A percentile compares a stretch with the other conserved stretches of the same genome.
Evolutionary conservation across 2,329 filamentous ascomycete genomes (phyloP).

Genomic region (Colletotrichum zoysiae): DNA sequence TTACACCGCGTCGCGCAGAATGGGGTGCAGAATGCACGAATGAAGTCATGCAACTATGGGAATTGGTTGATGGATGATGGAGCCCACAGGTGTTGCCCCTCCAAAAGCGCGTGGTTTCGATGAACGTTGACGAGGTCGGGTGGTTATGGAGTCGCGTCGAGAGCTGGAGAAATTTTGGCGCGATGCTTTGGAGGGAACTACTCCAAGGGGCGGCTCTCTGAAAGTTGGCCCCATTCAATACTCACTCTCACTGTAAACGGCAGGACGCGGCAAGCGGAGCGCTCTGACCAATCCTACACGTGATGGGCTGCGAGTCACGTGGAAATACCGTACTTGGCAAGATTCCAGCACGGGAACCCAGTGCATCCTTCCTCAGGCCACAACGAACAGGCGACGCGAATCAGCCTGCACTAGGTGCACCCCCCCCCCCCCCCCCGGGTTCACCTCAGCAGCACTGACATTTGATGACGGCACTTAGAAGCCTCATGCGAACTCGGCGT

Average conservation of each 20-base stretch:
- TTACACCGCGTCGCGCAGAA: conserved; percentile 34
- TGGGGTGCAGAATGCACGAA: conserved; percentile 23
- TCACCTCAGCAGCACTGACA: not conserved
- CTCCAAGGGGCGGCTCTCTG: conserved; percentile 1
- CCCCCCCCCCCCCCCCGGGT: too few relatives aligned
- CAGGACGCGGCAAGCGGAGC: not conserved
- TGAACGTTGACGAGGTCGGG: conserved; percentile 26
- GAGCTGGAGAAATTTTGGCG: conserved; percentile 56
- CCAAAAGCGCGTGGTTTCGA: conserved; percentile 35
- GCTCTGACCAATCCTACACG: not conserved
- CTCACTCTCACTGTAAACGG: not conserved
- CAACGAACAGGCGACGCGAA: conserved; percentile 1
- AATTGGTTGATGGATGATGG: conserved; percentile 29
- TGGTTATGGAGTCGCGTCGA: conserved; percentile 45
- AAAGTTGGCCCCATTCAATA: not conserved
- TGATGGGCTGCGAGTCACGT: not conserved
- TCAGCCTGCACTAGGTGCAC: conserved; percentile 5
- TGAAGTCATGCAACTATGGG: conserved; percentile 24
- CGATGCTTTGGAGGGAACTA: conserved; percentile 43
- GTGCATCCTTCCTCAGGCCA: conserved; percentile 12
- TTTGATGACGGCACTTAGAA: conserved; percentile 38
- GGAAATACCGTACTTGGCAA: not conserved
- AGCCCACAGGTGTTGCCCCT: conserved; percentile 29
- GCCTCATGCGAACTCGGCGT: conserved; percentile 39
- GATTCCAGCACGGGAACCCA: not conserved